A percentile compares a stretch with the other conserved stretches of the same genome.
These are phyloP conservation scores for Sextonia rubra DNA, from an alignment of 164 flowering plant species.

Conservation along the genomic window DNA sequence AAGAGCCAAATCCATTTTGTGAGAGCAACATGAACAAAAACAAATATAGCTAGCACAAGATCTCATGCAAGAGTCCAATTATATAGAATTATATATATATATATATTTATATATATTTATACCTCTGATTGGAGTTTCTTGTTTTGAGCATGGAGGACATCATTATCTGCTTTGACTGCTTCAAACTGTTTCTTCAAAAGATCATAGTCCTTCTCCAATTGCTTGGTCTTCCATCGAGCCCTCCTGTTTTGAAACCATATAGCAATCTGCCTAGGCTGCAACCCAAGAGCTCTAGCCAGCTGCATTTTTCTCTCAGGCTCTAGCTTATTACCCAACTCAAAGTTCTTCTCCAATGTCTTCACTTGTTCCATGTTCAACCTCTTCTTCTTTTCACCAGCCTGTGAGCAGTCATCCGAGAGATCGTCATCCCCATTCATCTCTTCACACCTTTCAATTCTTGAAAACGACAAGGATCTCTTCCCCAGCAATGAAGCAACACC, in stretches of 20 bases:
- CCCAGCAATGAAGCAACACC: slow-evolving; percentile 57
- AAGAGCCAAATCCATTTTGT: neutral
- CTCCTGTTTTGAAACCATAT: slow-evolving; percentile 91
- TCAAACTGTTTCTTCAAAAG: slow-evolving; percentile 68
- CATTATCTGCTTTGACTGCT: slow-evolving; percentile 65
- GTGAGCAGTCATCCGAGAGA: slow-evolving; percentile 53
- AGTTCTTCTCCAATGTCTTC: slow-evolving; percentile 79
- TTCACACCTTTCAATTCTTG: slow-evolving; percentile 47
- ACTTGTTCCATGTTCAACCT: slow-evolving; percentile 81
- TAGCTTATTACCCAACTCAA: slow-evolving; percentile 83
- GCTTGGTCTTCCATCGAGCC: slow-evolving; percentile 94
- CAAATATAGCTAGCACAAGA: neutral
- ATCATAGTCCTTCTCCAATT: slow-evolving; percentile 83
- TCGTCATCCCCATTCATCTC: slow-evolving; percentile 42
- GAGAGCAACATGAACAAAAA: neutral
- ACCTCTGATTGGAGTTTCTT: slow-evolving; percentile 76
- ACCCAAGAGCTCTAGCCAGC: slow-evolving; percentile 71
- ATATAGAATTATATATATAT: neutral
- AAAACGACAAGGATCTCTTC: slow-evolving; percentile 71
- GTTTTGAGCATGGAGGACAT: slow-evolving; percentile 66
- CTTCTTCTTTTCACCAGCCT: slow-evolving; percentile 68
- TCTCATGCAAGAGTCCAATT: slow-evolving; percentile 10
- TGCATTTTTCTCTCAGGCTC: slow-evolving; percentile 91
- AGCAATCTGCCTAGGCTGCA: slow-evolving; percentile 84
- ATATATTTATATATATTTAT: neutral